These are phyloP conservation scores for Apium graveolens DNA, from an alignment of 129 eudicot genomes.

Conservation along the genomic window DNA sequence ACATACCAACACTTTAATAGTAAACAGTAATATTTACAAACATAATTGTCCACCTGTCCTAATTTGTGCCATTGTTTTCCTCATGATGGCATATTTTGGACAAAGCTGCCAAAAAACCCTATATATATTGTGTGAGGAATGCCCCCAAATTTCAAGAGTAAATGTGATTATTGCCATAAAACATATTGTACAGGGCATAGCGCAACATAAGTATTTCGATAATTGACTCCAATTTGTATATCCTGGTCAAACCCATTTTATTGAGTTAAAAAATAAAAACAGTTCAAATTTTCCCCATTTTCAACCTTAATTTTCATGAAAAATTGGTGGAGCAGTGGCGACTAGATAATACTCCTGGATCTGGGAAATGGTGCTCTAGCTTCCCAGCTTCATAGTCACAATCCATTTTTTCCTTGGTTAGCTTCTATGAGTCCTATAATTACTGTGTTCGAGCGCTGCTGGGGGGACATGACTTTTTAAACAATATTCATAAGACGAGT, in stretches of 20 bases:
- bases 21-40: not conserved
- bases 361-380: constrained; percentile 1
- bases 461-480: constrained; percentile 21
- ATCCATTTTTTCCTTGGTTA: constrained; percentile 5
- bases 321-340: not conserved
- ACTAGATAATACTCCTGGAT: not conserved
- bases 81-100: not conserved
- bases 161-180: not conserved
- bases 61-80: not conserved
- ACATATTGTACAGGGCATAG: constrained; percentile 6
- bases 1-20: not conserved
- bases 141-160: constrained; percentile 10
- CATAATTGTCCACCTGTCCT: not conserved
- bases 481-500: constrained; percentile 11
- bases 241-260: not conserved
- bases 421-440: constrained; percentile 17
- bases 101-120: constrained; percentile 10
- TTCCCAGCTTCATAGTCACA: not conserved
- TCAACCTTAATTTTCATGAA: not conserved
- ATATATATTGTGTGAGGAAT: constrained; percentile 3
- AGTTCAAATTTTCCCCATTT: not conserved
- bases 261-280: not conserved
- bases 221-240: constrained; percentile 1
- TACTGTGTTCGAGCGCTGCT: constrained; percentile 8
- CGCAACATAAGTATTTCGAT: not conserved